These are phyloP conservation scores for Hondaea fermentalgiana DNA, from an alignment of 108 stramenopile species.

Conservation along the genomic window DNA sequence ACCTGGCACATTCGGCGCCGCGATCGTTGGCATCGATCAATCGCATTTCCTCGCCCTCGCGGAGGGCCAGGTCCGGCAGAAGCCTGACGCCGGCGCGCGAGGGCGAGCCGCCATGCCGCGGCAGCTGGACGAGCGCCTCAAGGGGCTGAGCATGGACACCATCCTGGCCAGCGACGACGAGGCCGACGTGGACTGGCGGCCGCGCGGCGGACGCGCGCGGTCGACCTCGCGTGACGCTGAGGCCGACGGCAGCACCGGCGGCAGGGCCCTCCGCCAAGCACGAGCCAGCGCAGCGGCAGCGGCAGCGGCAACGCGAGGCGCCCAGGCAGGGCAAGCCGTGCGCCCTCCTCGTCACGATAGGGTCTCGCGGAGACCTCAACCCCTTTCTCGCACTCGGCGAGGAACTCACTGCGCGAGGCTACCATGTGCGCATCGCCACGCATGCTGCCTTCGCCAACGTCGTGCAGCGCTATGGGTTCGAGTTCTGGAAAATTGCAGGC, in stretches of 20 bases:
- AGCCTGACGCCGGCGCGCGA: too few relatives aligned
- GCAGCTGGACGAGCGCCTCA: too few relatives aligned
- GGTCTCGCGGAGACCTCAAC: constrained; percentile 10
- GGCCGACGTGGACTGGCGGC: too few relatives aligned
- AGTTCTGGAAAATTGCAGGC: constrained; percentile 9
- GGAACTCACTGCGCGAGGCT: neutral
- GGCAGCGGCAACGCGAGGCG: neutral
- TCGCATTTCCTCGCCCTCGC: too few relatives aligned
- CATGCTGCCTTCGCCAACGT: neutral
- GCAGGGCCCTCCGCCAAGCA: neutral
- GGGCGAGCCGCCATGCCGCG: too few relatives aligned
- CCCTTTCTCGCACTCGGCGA: neutral
- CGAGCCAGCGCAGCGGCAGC: neutral
- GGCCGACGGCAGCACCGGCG: neutral
- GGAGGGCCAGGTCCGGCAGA: too few relatives aligned
- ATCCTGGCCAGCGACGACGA: too few relatives aligned
- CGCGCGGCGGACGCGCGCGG: too few relatives aligned
- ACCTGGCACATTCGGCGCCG: too few relatives aligned
- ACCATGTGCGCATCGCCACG: neutral
- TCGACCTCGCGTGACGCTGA: too few relatives aligned
- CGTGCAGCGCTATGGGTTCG: neutral
- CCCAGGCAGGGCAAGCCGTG: neutral
- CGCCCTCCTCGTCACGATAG: neutral
- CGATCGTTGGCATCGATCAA: too few relatives aligned
- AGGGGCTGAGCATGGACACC: too few relatives aligned